These are phyloP conservation scores for Trichosporon sp. DNA, from an alignment of 1,284 basidiomycete genomes.

Conservation along the genomic window DNA sequence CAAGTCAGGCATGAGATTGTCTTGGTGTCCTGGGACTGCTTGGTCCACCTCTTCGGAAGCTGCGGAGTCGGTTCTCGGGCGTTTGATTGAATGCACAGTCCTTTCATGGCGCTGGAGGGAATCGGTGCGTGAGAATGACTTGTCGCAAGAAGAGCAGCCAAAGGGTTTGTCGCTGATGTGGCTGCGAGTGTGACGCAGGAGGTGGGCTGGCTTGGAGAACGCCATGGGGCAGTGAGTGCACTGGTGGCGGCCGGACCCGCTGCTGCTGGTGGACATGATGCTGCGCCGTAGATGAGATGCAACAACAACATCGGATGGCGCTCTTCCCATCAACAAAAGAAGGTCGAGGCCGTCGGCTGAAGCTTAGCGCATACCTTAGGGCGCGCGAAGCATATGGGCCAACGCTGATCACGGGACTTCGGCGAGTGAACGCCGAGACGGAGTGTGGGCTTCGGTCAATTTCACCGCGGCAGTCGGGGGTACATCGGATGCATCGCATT, in stretches of 20 bases:
- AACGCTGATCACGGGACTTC: too few species aligned
- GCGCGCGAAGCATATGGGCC: too few species aligned
- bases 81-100: slow-evolving; percentile 2
- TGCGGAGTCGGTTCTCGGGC: neutral
- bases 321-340: too few species aligned
- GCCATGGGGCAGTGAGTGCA: slow-evolving; percentile 8
- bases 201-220: slow-evolving; percentile 13
- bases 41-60: neutral
- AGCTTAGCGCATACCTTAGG: too few species aligned
- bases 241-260: neutral
- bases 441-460: too few species aligned
- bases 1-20: neutral
- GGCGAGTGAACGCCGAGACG: too few species aligned
- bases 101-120: slow-evolving; percentile 13
- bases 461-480: too few species aligned
- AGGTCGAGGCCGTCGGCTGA: too few species aligned
- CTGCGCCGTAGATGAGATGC: neutral
- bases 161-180: slow-evolving; percentile 12
- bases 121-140: slow-evolving; percentile 9
- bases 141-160: slow-evolving; percentile 1
- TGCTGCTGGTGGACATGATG: neutral
- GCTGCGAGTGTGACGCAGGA: slow-evolving; percentile 7
- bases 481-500: neutral
- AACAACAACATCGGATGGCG: too few species aligned
- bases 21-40: neutral